phyloP scores from a whole-genome alignment of 2,329 filamentous ascomycete species.

The Nothophoma quercina region DNA sequence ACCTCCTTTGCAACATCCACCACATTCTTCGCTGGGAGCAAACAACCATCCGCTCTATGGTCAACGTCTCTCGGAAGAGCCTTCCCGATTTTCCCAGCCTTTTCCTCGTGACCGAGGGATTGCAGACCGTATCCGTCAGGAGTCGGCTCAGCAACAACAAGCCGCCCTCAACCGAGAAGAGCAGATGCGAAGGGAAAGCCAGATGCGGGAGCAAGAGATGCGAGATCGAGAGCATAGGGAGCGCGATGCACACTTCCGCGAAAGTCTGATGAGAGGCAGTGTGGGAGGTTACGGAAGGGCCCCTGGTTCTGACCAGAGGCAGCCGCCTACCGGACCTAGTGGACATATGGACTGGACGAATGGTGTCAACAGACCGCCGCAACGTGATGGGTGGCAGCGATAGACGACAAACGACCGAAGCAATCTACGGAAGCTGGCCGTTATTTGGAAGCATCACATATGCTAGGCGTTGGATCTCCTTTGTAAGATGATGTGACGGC shows the following conservation, averaged over 20 bases:
- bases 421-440: neutral
- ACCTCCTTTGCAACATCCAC: conserved; percentile 42
- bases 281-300: conserved; percentile 25
- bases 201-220: conserved; percentile 33
- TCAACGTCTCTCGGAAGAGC: conserved; percentile 40
- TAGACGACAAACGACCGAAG: neutral
- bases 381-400: conserved; percentile 30
- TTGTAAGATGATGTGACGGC: conserved; percentile 11
- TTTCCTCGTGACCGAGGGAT: conserved; percentile 36
- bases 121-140: conserved; percentile 41
- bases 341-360: conserved; percentile 33
- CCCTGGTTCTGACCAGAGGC: conserved; percentile 23
- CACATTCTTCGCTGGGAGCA: conserved; percentile 40
- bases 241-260: conserved; percentile 30
- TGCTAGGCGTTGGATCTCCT: conserved; percentile 7
- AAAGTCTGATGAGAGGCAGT: conserved; percentile 28
- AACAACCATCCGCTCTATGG: conserved; percentile 36
- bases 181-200: conserved; percentile 28
- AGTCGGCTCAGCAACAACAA: conserved; percentile 39
- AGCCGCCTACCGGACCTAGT: conserved; percentile 11
- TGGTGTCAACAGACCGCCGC: conserved; percentile 24
- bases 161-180: conserved; percentile 35
- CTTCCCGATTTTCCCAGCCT: conserved; percentile 31
- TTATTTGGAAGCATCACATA: neutral
- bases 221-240: conserved; percentile 31